Base-by-base conservation (phyloP, 345 rosid genomes). In the Camelina hispida region DNA sequence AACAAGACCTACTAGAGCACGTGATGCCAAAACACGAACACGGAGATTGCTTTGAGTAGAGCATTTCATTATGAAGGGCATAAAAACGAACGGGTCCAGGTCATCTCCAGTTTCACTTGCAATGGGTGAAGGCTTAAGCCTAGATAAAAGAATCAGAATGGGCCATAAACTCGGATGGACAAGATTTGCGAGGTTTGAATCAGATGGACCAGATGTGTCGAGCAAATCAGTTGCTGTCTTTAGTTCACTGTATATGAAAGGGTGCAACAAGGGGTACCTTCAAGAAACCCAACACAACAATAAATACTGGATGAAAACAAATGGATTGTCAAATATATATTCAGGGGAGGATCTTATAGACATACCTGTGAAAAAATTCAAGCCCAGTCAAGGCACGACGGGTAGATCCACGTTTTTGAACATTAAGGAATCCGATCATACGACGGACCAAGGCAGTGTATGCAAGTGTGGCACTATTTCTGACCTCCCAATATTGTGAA, bases 91-190 rank as follows among this genome's bases (percentile, higher is more conserved):
- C 2, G 98, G 98, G 80, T 94, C 98, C 80, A 94, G 87, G 63
- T 84, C 87, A 83, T 89, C 97, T 56, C 96, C 96, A 74, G 81
- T 80, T 86, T 94, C 93, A 78, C 95, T 87, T 9, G 97, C 88
- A 65, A 88, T 82, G 59, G 98, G 66, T 68, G 98, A 91, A 68
- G 98, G 97, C 86, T 90, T 94, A 62, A 94, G 96, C 87, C 97
- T 89, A 51, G 96, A 91, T 80, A 94, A 82, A 76, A 94, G 90
- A 80, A 94, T 90, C 79, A 94, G 83, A 78, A 94, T 79, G 18
- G 98, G 96, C 81, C 98, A 94, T 81, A 94, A 80, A 85, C 98
- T 94, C 50, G 98, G 98, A 75, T 90, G 97, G 51, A 94, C 98
- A 75, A 63, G 84, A 70, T 85, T 94, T 58, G 73, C 85, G 35